phyloP scores from a whole-genome alignment of 2,329 filamentous ascomycete species.

The Calcarisporium arbuscula region DNA sequence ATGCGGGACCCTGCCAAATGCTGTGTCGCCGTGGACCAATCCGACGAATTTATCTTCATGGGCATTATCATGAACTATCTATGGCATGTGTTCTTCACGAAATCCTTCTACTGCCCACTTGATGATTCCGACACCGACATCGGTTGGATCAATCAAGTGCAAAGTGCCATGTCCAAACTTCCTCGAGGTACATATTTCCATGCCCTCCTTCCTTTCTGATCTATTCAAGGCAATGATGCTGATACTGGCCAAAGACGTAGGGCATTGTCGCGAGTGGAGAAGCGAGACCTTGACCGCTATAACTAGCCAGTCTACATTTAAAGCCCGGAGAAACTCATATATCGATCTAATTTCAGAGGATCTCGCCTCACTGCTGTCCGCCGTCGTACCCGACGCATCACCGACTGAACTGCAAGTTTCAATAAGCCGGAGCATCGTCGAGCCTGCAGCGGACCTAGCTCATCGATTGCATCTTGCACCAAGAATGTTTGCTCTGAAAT shows the following conservation, averaged over 20 bases:
- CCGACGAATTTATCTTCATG: conserved; percentile 29
- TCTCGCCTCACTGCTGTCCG: conserved; percentile 23
- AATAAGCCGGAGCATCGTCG: conserved; percentile 24
- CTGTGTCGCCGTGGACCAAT: conserved; percentile 21
- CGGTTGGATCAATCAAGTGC: conserved; percentile 26
- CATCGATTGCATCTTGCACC: conserved; percentile 28
- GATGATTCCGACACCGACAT: conserved; percentile 24
- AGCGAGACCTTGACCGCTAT: conserved; percentile 29
- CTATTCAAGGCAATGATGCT: not conserved
- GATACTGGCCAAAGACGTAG: conserved; percentile 19
- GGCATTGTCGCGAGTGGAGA: conserved; percentile 30
- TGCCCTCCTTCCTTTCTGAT: not conserved
- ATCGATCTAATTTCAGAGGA: conserved; percentile 25
- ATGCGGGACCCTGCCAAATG: conserved; percentile 28
- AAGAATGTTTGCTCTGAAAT: conserved; percentile 28
- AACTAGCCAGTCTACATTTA: conserved; percentile 24
- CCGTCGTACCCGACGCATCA: conserved; percentile 20
- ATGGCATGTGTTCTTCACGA: conserved; percentile 27
- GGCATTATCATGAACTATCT: conserved; percentile 31
- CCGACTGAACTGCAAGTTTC: conserved; percentile 24
- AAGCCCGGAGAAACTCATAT: conserved; percentile 20
- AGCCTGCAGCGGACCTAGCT: conserved; percentile 29
- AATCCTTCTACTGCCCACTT: conserved; percentile 30
- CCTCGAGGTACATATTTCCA: conserved; percentile 21
- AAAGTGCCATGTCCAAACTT: conserved; percentile 25